These are phyloP conservation scores for Debaryomyces hansenii DNA, from an alignment of 805 yeast species.

Conservation along the genomic window DNA sequence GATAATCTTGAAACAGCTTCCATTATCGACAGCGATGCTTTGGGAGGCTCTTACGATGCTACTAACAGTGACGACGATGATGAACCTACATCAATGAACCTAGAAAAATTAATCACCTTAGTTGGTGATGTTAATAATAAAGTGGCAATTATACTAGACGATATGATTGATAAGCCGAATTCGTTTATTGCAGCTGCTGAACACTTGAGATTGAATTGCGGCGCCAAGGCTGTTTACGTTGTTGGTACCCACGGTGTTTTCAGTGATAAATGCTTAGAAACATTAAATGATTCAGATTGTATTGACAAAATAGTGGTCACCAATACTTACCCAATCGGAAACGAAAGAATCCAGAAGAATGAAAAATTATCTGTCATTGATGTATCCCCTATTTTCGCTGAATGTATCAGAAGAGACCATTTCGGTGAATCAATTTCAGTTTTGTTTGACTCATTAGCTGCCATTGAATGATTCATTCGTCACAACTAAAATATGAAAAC, in stretches of 20 bases:
- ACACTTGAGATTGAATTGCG: conserved; percentile 92
- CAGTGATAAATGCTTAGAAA: conserved; percentile 81
- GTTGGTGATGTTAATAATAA: conserved; percentile 94
- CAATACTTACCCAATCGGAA: conserved; percentile 88
- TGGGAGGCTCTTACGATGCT: conserved; percentile 81
- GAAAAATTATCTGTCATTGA: conserved; percentile 84
- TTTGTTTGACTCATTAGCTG: conserved; percentile 82
- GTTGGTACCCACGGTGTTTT: conserved; percentile 97
- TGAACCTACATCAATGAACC: conserved; percentile 58
- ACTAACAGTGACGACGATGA: conserved; percentile 80
- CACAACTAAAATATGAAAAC: no score
- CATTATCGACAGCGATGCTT: conserved; percentile 49
- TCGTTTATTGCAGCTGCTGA: conserved; percentile 97
- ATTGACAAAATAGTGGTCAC: conserved; percentile 94
- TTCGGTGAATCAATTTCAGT: conserved; percentile 97
- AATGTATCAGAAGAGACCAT: conserved; percentile 97
- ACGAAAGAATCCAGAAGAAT: conserved; percentile 54
- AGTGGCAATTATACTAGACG: conserved; percentile 93
- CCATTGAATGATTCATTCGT: conserved; percentile 31
- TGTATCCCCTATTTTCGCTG: conserved; percentile 93
- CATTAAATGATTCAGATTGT: conserved; percentile 71
- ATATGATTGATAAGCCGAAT: conserved; percentile 94
- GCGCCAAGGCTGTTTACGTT: conserved; percentile 86
- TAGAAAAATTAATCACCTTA: conserved; percentile 87
- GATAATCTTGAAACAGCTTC: conserved; percentile 11